A percentile compares a stretch with the other conserved stretches of the same genome.
Conservation (phyloP, 495 filamentous ascomycete genomes). For the Bathelium albidoporum region DNA sequence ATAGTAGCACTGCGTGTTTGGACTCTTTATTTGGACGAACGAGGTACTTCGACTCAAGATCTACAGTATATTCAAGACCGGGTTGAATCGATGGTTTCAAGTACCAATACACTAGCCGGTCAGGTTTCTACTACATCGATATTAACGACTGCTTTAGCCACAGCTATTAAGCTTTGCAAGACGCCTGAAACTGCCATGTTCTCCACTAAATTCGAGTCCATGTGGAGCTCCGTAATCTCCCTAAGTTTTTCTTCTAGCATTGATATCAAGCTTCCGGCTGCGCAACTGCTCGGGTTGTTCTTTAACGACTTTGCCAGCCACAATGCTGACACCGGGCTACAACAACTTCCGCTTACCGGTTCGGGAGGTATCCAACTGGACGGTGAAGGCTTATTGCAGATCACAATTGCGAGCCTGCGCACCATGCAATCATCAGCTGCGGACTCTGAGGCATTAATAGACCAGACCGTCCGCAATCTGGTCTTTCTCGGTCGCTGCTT, state of each 20-base stretch:
- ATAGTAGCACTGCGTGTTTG: constrained; percentile 70
- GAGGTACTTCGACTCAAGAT: constrained; percentile 53
- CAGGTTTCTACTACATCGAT: not conserved
- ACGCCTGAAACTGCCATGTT: constrained; percentile 53
- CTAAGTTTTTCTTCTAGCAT: constrained; percentile 63
- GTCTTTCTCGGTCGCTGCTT: constrained; percentile 64
- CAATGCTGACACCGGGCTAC: constrained; percentile 38
- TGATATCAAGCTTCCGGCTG: constrained; percentile 66
- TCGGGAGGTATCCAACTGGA: constrained; percentile 59
- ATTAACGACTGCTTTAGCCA: constrained; percentile 30
- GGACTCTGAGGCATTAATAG: constrained; percentile 54
- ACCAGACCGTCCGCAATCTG: constrained; percentile 64
- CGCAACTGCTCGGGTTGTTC: constrained; percentile 63
- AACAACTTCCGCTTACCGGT: constrained; percentile 52
- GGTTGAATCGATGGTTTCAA: constrained; percentile 6
- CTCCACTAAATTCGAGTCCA: constrained; percentile 38
- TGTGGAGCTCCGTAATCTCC: constrained; percentile 58
- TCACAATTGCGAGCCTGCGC: constrained; percentile 53
- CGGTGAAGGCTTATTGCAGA: constrained; percentile 51
- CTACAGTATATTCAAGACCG: constrained; percentile 30
- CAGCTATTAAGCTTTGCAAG: constrained; percentile 47
- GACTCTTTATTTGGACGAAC: constrained; percentile 67
- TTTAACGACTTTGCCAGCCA: constrained; percentile 67
- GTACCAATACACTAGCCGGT: not conserved
- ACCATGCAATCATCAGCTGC: constrained; percentile 49